Evolutionary conservation across 306 rosid genomes (phyloP), one percentile per base, ranked within the genome.

Genomic region (Cyclanthera cordifolia): DNA sequence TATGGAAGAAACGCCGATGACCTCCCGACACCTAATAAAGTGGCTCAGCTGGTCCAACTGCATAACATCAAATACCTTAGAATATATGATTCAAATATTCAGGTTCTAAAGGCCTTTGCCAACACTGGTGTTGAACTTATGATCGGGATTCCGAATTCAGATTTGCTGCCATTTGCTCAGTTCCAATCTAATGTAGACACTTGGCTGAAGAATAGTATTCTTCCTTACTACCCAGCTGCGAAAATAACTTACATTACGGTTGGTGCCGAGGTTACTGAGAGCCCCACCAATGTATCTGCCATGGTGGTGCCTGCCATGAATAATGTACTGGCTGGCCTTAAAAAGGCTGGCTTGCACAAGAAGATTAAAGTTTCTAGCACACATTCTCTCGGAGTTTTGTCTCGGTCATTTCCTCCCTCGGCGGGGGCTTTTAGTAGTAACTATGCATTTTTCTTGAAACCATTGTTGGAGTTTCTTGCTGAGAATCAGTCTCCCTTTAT

Each of bases 1-100:
- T 93, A 93, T 73, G 99, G 99, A 79, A 79, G 99, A 83, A 90
- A 79, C 60, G 99, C 97, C 1, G 99, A 93, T 74, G 99, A 93
- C 80, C 91, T 93, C 71, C 99, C 99, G 39, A 86, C 96, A 47
- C 95, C 96, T 12, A 95, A 90, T 72, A 93, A 90, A 84, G 99
- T 87, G 58, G 95, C 86, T 6, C 91, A 90, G 78, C 79, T 93
- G 69, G 91, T 90, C 67, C 85, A 88, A 70, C 90, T 86, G 72
- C 99, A 90, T 64, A 86, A 85, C 78, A 85, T 93, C 47, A 93
- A 90, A 54, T 87, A 87, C 74, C 74, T 93, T 32, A 71, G 99
- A 74, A 86, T 93, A 55, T 93, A 88, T 75, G 99, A 93, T 77
- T 80, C 96, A 50, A 93, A 90, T 43, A 57, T 78, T 19, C 99